Evolutionary conservation across 495 filamentous ascomycete genomes (phyloP), one percentile per base, ranked within the genome.

Genomic region (Aspergillus avenaceus): DNA sequence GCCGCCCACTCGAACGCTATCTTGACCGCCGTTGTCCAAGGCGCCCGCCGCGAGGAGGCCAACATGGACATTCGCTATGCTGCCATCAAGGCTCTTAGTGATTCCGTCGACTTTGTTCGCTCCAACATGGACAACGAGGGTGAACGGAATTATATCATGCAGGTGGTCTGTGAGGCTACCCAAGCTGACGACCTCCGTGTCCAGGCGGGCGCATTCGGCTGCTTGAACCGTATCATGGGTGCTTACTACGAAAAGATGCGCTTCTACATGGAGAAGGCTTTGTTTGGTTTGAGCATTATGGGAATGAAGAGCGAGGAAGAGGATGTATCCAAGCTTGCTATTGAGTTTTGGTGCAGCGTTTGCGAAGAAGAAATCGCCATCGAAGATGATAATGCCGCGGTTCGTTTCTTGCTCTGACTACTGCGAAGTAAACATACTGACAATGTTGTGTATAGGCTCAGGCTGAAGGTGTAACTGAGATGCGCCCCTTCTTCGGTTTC

Each of bases 201-300:
- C 71, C 91, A 97, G 64, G 88, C 95, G 57, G 91, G 88, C 50
- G 89, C 95, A 12, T 98, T 95, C 62, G 93, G 92, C 48, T 98
- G 95, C 64, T 70, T 98, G 61, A 97, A 97, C 81, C 83, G 91
- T 61, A 96, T 98, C 66, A 98, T 98, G 93, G 87, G 78, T 50
- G 77, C 96, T 31, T 97, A 98, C 74, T 98, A 98, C 66, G 93
- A 97, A 60, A 91, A 96, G 75, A 98, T 98, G 93, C 82, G 90
- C 60, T 97, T 95, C 74, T 98, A 98, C 76, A 98, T 98, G 93
- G 95, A 98, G 80, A 97, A 97, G 80, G 93, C 93, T 38, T 77
- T 98, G 29, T 98, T 97, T 66, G 93, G 95, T 38, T 79, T 98
- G 12, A 98, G 95, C n/a, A 95, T 97, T 51, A 83, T 96, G 74